These are phyloP conservation scores for Microcera coccophila DNA, from an alignment of 2,329 filamentous ascomycete genomes.

Conservation along the genomic window DNA sequence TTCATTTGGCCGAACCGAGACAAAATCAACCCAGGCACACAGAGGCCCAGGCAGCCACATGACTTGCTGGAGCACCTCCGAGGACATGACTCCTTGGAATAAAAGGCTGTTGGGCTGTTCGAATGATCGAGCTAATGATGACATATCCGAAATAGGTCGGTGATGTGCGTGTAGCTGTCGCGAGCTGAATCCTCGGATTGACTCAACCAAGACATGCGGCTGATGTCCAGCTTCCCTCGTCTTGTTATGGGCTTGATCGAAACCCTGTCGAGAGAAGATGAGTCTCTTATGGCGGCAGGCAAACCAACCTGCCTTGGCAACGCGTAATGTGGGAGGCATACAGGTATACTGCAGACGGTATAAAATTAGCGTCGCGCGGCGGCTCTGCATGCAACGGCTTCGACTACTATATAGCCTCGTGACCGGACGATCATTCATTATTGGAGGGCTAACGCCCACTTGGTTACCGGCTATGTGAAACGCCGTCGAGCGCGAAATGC, in stretches of 20 bases:
- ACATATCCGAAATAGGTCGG: background rate
- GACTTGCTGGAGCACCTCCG: background rate
- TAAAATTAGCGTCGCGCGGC: background rate
- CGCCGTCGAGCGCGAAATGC: constrained; percentile 17
- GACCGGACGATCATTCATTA: background rate
- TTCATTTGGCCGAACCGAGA: too few relatives aligned
- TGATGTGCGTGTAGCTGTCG: background rate
- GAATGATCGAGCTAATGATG: background rate
- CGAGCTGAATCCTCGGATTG: background rate
- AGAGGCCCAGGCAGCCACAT: too few relatives aligned
- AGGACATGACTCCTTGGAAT: background rate
- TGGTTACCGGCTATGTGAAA: constrained; percentile 17
- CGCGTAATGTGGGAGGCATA: background rate
- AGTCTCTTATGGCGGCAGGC: background rate
- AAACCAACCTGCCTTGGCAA: background rate
- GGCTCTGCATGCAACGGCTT: background rate
- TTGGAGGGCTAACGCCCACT: constrained; percentile 18
- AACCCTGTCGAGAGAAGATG: background rate
- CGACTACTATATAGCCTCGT: background rate
- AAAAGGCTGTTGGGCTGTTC: background rate
- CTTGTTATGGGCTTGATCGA: background rate
- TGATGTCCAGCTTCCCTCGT: background rate
- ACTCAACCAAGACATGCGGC: background rate
- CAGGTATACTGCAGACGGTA: background rate
- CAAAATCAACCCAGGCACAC: too few relatives aligned